Conservation (phyloP, 2,329 filamentous ascomycete genomes). For the Septoria petroselini region DNA sequence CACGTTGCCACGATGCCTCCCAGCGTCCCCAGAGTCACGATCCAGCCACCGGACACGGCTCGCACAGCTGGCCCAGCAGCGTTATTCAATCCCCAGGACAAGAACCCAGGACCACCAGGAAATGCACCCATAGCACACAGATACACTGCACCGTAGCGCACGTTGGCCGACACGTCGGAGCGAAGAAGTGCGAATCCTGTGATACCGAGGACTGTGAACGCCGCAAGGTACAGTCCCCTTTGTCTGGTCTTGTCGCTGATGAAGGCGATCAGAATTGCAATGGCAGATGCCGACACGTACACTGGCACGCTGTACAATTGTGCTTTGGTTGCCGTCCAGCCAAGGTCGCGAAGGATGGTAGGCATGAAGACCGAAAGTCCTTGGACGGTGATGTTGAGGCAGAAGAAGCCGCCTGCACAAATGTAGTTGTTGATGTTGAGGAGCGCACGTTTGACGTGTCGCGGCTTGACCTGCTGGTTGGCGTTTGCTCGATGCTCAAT, state of each 20-base stretch:
- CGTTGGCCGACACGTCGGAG: slow-evolving; percentile 25
- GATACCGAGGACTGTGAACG: slow-evolving; percentile 28
- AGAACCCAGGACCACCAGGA: slow-evolving; percentile 57
- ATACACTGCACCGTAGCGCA: slow-evolving; percentile 41
- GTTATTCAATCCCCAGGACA: slow-evolving; percentile 60
- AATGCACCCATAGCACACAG: slow-evolving; percentile 49
- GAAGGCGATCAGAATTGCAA: slow-evolving; percentile 28
- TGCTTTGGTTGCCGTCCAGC: slow-evolving; percentile 56
- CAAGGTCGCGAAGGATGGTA: slow-evolving; percentile 60
- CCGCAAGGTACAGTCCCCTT: slow-evolving; percentile 26
- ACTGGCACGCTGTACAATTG: slow-evolving; percentile 44
- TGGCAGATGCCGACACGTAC: slow-evolving; percentile 35
- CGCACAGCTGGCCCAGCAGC: slow-evolving; percentile 56
- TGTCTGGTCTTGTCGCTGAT: slow-evolving; percentile 27
- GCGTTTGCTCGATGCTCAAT: slow-evolving; percentile 49
- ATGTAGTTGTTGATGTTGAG: slow-evolving; percentile 59
- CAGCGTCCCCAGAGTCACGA: slow-evolving; percentile 55
- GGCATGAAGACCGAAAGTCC: slow-evolving; percentile 44
- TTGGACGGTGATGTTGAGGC: slow-evolving; percentile 59
- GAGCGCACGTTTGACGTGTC: slow-evolving; percentile 53
- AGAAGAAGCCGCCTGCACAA: slow-evolving; percentile 57
- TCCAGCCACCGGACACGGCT: slow-evolving; percentile 55
- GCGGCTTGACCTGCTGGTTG: slow-evolving; percentile 48
- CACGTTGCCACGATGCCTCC: slow-evolving; percentile 59
- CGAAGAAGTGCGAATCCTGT: slow-evolving; percentile 39